Conservation (phyloP, 305 asterid genomes). For the Withania somnifera region DNA sequence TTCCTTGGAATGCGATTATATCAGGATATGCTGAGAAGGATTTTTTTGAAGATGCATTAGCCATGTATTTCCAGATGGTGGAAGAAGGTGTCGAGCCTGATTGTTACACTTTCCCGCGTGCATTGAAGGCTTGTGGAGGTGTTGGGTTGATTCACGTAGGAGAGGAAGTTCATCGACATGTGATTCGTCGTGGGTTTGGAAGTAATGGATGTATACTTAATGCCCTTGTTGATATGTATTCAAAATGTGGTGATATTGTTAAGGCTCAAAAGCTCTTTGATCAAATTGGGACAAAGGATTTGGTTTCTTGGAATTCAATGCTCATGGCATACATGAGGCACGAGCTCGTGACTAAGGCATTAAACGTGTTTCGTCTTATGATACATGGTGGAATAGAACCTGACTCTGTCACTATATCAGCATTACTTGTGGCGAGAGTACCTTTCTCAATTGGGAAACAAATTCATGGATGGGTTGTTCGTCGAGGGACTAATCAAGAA, state of each 20-base stretch:
- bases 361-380: slow-evolving; percentile 33
- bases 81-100: slow-evolving; percentile 84
- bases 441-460: slow-evolving; percentile 31
- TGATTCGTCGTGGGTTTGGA: slow-evolving; percentile 51
- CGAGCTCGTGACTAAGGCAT: slow-evolving; percentile 42
- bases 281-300: slow-evolving; percentile 34
- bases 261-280: slow-evolving; percentile 53
- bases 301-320: slow-evolving; percentile 87
- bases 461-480: slow-evolving; percentile 69
- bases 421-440: slow-evolving; percentile 27
- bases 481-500: slow-evolving; percentile 43
- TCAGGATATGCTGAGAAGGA: slow-evolving; percentile 65
- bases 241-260: slow-evolving; percentile 78
- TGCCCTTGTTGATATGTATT: slow-evolving; percentile 69
- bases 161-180: slow-evolving; percentile 78
- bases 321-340: slow-evolving; percentile 57
- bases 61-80: slow-evolving; percentile 82
- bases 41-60: slow-evolving; percentile 67
- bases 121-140: slow-evolving; percentile 75
- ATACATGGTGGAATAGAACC: slow-evolving; percentile 35
- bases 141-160: slow-evolving; percentile 60
- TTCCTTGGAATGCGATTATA: slow-evolving; percentile 82
- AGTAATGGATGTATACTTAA: slow-evolving; percentile 46
- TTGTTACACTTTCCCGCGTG: slow-evolving; percentile 76
- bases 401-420: slow-evolving; percentile 36